Percentiles rank a stretch among this genome's conserved stretches.
Evolutionary conservation across 768 basidiomycete genomes (phyloP).

Genomic region (Pholiota molesta): DNA sequence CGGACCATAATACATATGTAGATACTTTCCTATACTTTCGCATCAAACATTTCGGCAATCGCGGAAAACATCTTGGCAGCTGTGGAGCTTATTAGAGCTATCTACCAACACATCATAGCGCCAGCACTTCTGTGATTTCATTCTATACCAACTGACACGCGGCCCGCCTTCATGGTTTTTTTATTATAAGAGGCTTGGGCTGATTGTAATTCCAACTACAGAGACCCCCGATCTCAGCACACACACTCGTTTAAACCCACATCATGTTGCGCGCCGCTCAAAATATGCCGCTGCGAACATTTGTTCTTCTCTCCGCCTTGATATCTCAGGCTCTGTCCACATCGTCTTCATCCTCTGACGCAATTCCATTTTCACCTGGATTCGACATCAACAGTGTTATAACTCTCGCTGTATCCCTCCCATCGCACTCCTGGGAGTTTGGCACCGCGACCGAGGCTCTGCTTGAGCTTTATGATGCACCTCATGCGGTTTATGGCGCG

Average conservation of each 20-base stretch:
- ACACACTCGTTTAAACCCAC: background rate
- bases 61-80: too few species aligned
- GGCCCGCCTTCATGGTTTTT: background rate
- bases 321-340: background rate
- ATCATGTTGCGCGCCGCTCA: background rate
- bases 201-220: background rate
- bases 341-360: background rate
- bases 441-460: conserved; percentile 45
- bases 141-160: background rate
- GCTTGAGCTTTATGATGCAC: conserved; percentile 44
- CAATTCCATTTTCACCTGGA: conserved; percentile 39
- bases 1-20: too few species aligned
- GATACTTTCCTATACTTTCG: too few species aligned
- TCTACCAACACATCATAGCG: background rate
- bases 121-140: background rate
- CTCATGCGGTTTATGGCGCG: conserved; percentile 41
- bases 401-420: conserved; percentile 35
- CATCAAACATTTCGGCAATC: too few species aligned
- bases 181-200: background rate
- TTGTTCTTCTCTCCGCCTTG: background rate
- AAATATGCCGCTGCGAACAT: background rate
- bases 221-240: background rate
- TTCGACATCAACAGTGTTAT: conserved; percentile 41
- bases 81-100: background rate
- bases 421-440: conserved; percentile 52